Conservation (phyloP, 148 eudicot genomes). For the Suaeda aralocaspica region DNA sequence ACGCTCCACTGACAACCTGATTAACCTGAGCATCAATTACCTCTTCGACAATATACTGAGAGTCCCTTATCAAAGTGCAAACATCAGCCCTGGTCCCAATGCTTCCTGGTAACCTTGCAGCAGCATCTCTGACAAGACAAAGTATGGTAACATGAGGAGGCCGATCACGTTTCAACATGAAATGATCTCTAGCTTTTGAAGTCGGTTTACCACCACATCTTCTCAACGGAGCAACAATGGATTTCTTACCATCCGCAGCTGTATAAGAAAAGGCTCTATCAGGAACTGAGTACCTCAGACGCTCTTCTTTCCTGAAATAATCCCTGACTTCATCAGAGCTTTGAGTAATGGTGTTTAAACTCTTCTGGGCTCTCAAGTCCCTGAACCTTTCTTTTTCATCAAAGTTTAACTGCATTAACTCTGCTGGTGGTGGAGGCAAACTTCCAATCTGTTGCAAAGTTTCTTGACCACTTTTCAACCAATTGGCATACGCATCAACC, state of each 20-base stretch:
- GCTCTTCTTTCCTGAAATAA: slow-evolving; percentile 82
- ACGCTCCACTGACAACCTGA: slow-evolving; percentile 94
- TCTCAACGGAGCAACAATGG: slow-evolving; percentile 90
- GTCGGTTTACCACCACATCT: slow-evolving; percentile 98
- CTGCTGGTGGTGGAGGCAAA: slow-evolving; percentile 79
- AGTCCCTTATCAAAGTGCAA: slow-evolving; percentile 84
- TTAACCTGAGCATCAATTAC: slow-evolving; percentile 77
- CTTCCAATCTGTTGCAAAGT: slow-evolving; percentile 84
- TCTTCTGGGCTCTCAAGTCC: slow-evolving; percentile 91
- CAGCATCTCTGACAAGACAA: slow-evolving; percentile 97
- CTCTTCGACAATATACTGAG: slow-evolving; percentile 84
- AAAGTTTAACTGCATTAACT: slow-evolving; percentile 56
- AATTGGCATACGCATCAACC: slow-evolving; percentile 90
- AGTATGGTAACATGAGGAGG: slow-evolving; percentile 98
- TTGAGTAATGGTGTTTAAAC: slow-evolving; percentile 69
- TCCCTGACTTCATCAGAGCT: slow-evolving; percentile 81
- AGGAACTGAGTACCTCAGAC: slow-evolving; percentile 78
- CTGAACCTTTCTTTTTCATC: slow-evolving; percentile 93
- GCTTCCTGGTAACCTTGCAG: slow-evolving; percentile 89
- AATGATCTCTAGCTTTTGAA: slow-evolving; percentile 93
- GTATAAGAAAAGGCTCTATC: slow-evolving; percentile 94
- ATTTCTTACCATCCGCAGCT: slow-evolving; percentile 89
- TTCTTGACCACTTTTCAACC: slow-evolving; percentile 93
- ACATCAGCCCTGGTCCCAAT: slow-evolving; percentile 97
- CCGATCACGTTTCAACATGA: slow-evolving; percentile 80